Base-by-base conservation (phyloP, 352 stramenopile species). In the Thalassiosira exigua region DNA sequence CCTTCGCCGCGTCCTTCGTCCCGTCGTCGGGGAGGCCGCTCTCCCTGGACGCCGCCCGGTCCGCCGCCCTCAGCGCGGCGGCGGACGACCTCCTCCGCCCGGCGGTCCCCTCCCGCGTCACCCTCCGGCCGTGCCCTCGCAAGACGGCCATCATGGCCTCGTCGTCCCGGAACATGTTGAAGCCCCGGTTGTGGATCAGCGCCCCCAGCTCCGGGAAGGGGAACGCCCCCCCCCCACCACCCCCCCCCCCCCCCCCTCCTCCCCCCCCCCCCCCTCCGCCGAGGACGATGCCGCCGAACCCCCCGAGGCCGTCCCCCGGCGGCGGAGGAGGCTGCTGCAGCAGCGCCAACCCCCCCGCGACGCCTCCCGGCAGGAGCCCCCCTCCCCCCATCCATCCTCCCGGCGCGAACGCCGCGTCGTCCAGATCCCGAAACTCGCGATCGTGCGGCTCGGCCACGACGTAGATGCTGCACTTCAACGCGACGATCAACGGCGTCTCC, bases 401-500 rank as follows among this genome's bases (percentile, higher is more conserved):
- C 48, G 11, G 3, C 42, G 42, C 22, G 21, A 12, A 69, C 33
- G 17, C 65, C n/a, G n/a, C n/a, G n/a, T n/a, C n/a, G n/a, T n/a
- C 22, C 17, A 67, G 53, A 2, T 50, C 46, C 14, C n/a, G n/a
- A n/a, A n/a, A n/a, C n/a, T n/a, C n/a, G n/a, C n/a, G n/a, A n/a
- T n/a, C n/a, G n/a, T 84, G 69, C 11, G 59, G 59, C 42, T 76
- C 58, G 39, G 60, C 69, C 36, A 84, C 66, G 26, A 87, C 81
- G 67, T 92, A 92, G 14, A 90, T 67, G 59, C 80, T 88, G 11
- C 81, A 80, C 68, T 92, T 92, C 4, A 92, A 54, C 3, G 81
- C 84, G 29, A 91, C 81, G 9, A 92, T 85, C 17, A 90, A 62
- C n/a, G 86, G 86, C 29, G 86, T 86, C 64, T 92, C 86, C 71